Conservation (phyloP, 805 yeast genomes). For the Maudiozyma serrabonitensis region DNA sequence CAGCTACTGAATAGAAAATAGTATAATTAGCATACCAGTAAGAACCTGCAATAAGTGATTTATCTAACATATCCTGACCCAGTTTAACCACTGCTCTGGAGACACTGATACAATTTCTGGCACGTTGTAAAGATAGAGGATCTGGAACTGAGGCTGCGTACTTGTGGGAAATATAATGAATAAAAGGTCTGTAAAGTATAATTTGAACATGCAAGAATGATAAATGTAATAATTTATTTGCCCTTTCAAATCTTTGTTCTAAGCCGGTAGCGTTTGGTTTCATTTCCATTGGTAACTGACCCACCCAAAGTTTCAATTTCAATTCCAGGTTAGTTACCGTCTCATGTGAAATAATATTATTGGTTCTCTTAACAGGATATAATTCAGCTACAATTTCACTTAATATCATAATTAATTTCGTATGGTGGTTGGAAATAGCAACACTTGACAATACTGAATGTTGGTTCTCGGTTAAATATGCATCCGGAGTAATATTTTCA, state of each 20-base stretch:
- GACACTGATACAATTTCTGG: slow-evolving; percentile 75
- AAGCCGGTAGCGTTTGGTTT: slow-evolving; percentile 41
- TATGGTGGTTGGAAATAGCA: slow-evolving; percentile 74
- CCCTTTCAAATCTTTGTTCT: slow-evolving; percentile 46
- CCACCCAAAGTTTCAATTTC: slow-evolving; percentile 66
- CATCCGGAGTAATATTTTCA: slow-evolving; percentile 65
- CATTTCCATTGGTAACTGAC: slow-evolving; percentile 59
- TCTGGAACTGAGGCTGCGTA: slow-evolving; percentile 30
- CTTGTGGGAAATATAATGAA: slow-evolving; percentile 52
- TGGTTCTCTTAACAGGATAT: slow-evolving; percentile 44
- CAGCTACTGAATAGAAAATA: slow-evolving; percentile 85
- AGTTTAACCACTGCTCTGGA: slow-evolving; percentile 72
- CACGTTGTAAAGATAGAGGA: slow-evolving; percentile 51
- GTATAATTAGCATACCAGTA: slow-evolving; percentile 94
- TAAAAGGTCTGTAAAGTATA: slow-evolving; percentile 81
- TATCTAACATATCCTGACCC: slow-evolving; percentile 70
- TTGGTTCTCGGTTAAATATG: slow-evolving; percentile 22
- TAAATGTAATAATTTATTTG: slow-evolving; percentile 64
- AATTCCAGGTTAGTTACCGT: slow-evolving; percentile 60
- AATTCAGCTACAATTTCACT: slow-evolving; percentile 61
- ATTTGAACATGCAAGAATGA: slow-evolving; percentile 75
- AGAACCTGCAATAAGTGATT: slow-evolving; percentile 68
- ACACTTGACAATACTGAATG: slow-evolving; percentile 27
- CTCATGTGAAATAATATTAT: slow-evolving; percentile 28
- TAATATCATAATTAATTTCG: slow-evolving; percentile 59